Base-by-base conservation (phyloP, 306 rosid species). In the Malus sylvestris region DNA sequence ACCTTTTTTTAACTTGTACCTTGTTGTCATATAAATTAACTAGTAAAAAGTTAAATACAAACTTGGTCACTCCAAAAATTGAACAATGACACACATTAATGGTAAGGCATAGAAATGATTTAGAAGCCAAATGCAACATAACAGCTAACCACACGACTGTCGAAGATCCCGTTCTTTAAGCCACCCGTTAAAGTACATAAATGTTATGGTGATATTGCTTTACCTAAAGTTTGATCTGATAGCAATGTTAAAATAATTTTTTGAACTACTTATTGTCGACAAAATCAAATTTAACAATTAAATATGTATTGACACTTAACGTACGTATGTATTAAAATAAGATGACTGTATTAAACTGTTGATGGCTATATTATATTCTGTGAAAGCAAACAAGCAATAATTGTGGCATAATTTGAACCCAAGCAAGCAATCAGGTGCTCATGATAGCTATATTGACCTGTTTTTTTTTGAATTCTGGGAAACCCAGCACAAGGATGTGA, bases 341-440 rank as follows among this genome's bases (percentile, higher is more conserved):
- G 7, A 46, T 46, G 53, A 14, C 19, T 14, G 16, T 14, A 14
- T 14, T 49, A 4, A 15, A 49, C 2, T 15, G 53, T 49, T 4
- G 53, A 49, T 14, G 1, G 53, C 7, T 15, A 4, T 49, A 16
- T 49, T 49, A 49, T 49, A 49, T 49, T 6, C 10, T 38, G 42
- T 1, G 42, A 38, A 38, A 38, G 42, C 29, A 57, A n/a, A 22
- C 38, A 9, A 29, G 60, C 70, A 62, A 74, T 74, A 74, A 74
- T 74, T 74, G 60, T 45, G 60, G 32, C 70, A 74, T 45, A 45
- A 74, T 74, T 61, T 74, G 78, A 44, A 44, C 19, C 76, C 76
- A 23, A 8, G 49, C 29, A 59, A 25, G 10, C 46, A 66, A 35
- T 66, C 70, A 19, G 38, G 25, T 10, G 70, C 1, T 10, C 14